Conservation (phyloP, 1,139 yeast species). For the Hyphopichia fennica region DNA sequence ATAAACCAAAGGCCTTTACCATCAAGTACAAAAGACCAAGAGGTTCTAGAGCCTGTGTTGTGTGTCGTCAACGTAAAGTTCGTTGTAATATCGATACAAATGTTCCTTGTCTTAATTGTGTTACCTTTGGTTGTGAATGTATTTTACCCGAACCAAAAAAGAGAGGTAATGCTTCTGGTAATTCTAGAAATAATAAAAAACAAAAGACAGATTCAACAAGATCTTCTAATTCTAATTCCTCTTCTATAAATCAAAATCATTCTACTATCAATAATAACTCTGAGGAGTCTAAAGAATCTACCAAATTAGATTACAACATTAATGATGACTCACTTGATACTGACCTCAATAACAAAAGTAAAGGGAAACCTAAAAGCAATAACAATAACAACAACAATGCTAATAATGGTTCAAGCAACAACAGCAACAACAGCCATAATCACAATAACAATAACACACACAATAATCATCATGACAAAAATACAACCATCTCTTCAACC, state of each 20-base stretch:
- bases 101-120: slow-evolving; percentile 76
- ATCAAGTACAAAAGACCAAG: slow-evolving; percentile 52
- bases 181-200: slow-evolving; percentile 22
- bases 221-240: not conserved
- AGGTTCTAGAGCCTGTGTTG: slow-evolving; percentile 54
- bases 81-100: slow-evolving; percentile 69
- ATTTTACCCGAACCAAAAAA: slow-evolving; percentile 59
- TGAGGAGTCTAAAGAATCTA: too few species aligned
- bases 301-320: too few species aligned
- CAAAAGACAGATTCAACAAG: slow-evolving; percentile 3
- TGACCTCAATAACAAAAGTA: too few species aligned
- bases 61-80: slow-evolving; percentile 71
- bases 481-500: not conserved
- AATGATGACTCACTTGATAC: too few species aligned
- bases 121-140: slow-evolving; percentile 76
- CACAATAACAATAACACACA: not conserved
- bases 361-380: too few species aligned
- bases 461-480: not conserved
- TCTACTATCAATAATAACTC: too few species aligned
- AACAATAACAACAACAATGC: too few species aligned
- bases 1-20: slow-evolving; percentile 49
- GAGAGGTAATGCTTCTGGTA: slow-evolving; percentile 33
- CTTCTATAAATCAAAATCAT: not conserved
- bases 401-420: too few species aligned
- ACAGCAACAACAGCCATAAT: too few species aligned